Evolutionary conservation across 1,284 basidiomycete genomes (phyloP).

Genomic region (Rhodotorula sp.): DNA sequence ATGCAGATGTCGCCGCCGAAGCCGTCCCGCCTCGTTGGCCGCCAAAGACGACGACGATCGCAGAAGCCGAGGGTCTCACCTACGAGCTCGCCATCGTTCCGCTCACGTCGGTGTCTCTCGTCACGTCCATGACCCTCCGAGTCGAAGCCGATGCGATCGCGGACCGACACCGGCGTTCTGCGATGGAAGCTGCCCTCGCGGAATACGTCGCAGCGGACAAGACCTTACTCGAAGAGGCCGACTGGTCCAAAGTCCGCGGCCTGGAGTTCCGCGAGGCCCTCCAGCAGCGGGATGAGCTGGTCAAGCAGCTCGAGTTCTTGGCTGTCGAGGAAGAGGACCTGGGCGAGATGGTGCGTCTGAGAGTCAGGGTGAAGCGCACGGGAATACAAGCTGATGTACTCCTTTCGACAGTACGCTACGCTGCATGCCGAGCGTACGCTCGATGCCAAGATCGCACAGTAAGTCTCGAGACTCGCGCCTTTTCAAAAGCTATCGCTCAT

Average conservation of each 20-base stretch:
- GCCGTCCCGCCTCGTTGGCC: conserved; percentile 61
- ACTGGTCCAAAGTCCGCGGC: conserved; percentile 77
- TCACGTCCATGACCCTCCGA: conserved; percentile 71
- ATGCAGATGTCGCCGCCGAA: conserved; percentile 60
- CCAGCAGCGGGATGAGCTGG: conserved; percentile 59
- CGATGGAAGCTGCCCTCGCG: conserved; percentile 54
- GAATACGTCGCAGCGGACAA: conserved; percentile 56
- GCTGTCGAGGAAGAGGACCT: conserved; percentile 55
- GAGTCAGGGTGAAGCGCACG: too few species aligned
- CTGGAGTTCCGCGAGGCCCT: conserved; percentile 90
- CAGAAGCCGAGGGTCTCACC: conserved; percentile 55
- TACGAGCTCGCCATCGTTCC: conserved; percentile 72
- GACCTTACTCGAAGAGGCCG: conserved; percentile 48
- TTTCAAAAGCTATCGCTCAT: neutral
- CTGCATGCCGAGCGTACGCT: conserved; percentile 74
- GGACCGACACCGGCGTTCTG: conserved; percentile 56
- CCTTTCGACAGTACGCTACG: conserved; percentile 62
- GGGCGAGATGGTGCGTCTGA: conserved; percentile 60
- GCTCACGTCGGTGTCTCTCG: conserved; percentile 70
- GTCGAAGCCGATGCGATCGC: conserved; percentile 68
- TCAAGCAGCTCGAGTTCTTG: conserved; percentile 45
- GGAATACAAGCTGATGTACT: neutral
- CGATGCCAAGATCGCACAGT: conserved; percentile 65
- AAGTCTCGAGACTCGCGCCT: neutral
- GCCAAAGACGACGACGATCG: conserved; percentile 15